Evolutionary conservation across 768 basidiomycete genomes (phyloP).

Genomic region (Macrocybe gigantea): DNA sequence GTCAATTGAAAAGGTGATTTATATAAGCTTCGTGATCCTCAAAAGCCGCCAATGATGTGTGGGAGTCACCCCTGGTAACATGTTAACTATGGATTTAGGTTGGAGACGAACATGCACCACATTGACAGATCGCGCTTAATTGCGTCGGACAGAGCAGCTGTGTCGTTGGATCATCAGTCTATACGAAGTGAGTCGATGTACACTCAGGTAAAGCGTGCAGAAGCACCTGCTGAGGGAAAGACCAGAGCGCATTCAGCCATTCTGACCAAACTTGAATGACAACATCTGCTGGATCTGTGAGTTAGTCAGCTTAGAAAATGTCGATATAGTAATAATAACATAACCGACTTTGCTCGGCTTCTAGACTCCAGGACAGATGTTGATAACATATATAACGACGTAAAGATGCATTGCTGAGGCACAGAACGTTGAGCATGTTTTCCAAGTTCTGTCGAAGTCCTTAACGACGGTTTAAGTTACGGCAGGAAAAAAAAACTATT

Average conservation of each 20-base stretch:
- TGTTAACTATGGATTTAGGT: no score
- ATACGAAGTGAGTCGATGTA: background rate
- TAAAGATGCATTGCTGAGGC: constrained; percentile 28
- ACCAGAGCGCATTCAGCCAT: constrained; percentile 53
- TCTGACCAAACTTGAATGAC: constrained; percentile 31
- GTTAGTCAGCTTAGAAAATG: background rate
- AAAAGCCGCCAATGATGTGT: constrained; percentile 33
- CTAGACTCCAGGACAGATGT: constrained; percentile 48
- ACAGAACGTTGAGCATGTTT: constrained; percentile 35
- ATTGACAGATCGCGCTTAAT: no score
- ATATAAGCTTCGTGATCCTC: constrained; percentile 31
- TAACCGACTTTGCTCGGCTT: constrained; percentile 34
- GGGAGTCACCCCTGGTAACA: constrained; percentile 31
- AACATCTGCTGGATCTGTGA: constrained; percentile 24
- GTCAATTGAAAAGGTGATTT: constrained; percentile 30
- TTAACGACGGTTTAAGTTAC: background rate
- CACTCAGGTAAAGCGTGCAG: background rate
- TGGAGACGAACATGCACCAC: no score
- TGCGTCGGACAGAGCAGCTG: no score
- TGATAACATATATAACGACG: constrained; percentile 46
- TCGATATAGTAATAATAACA: background rate
- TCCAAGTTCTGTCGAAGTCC: constrained; percentile 14
- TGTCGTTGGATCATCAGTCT: no score
- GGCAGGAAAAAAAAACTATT: no score
- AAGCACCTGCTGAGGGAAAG: constrained; percentile 7